Base-by-base conservation (phyloP, 306 rosid species). In the Urtica urens region DNA sequence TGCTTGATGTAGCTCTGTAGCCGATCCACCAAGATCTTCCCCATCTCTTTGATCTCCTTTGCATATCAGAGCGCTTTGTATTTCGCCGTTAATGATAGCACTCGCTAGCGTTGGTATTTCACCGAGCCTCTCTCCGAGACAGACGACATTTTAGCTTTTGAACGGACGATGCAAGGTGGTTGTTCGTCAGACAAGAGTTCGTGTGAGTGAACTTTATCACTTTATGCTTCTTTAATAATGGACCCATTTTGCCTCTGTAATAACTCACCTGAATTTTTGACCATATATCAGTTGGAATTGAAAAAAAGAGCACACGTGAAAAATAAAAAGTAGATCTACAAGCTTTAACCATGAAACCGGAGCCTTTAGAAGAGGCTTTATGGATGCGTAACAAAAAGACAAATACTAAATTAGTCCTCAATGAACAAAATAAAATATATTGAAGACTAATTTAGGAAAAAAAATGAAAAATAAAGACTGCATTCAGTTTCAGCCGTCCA, bases 311-410 rank as follows among this genome's bases (percentile, higher is more conserved):
- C 3, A 0, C 25, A 60, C 9, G 19, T 0, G 40, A 14, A 24
- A 23, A 46, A 17, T 4, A 11, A 23, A 22, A 29, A 6, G 9
- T 33, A 18, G n/a, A 37, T 11, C 28, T 25, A 60, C 27, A 53
- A 90, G 95, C 99, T 90, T 85, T 2, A 95, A 90, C 99, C 99
- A 90, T 27, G 99, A 90, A 59, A 90, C 71, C 3, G 99, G 99
- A 24, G 99, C 94, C 71, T 90, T 90, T 14, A 57, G 57, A 35
- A 71, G 65, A 57, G 87, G 87, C 38, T 69, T 77, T 23, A 59
- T 12, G 13, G 68, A 12, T 24, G 82, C 77, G 60, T 74, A 71
- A 2, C 47, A 45, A n/a, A 73, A 7, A 8, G 99, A 95, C 76
- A 90, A 68, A 40, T 83, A 68, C 76, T 85, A 90, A 2, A 85